Base-by-base conservation (phyloP, 2,329 filamentous ascomycete genomes). In the Endothia cerciana region DNA sequence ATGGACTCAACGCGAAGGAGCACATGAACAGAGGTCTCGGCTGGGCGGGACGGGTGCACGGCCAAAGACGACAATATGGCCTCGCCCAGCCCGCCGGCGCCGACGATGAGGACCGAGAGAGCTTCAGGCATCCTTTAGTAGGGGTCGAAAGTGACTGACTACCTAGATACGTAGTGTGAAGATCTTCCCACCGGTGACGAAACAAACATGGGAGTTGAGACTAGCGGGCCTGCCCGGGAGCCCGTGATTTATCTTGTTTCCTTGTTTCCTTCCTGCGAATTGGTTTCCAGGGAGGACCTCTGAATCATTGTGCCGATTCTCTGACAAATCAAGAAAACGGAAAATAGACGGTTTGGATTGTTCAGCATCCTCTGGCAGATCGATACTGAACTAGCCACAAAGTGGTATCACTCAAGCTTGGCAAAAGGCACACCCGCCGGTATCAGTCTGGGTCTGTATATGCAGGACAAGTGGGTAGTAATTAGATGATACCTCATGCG, bases 41-140 rank as follows among this genome's bases (percentile, higher is more conserved):
- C 38, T 5, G 64, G 43, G 28, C 76, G 77, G 45, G 76, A 71
- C 0, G 83, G 79, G 69, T 89, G 84, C 0, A 69, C 59, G 17
- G 78, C 73, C 8, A 91, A 80, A 13, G 81, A 78, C 40, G 80
- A 73, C 19, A 90, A 77, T 65, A 91, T 78, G 19, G 84, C 80
- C 4, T 79, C 76, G 59, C 88, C 89, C 17, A 91, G 83, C 77
- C 91, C 88, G 65, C 88, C 89, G n/a, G 86, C 85, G 62, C 89
- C 88, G 65, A 91, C 77, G 60, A 91, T 79, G 60, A 91, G 85
- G 65, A 90, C 72, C 15, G 75, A 73, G 53, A 68, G 60, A 3
- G 41, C n/a, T 4, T 43, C 22, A 5, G 49, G 33, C 61, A 65
- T 67, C 13, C 15, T 19, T 13, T 51, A 4, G 4, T 8, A 25